These are phyloP conservation scores for Monilinia polystroma DNA, from an alignment of 2,329 filamentous ascomycete species.

Conservation along the genomic window DNA sequence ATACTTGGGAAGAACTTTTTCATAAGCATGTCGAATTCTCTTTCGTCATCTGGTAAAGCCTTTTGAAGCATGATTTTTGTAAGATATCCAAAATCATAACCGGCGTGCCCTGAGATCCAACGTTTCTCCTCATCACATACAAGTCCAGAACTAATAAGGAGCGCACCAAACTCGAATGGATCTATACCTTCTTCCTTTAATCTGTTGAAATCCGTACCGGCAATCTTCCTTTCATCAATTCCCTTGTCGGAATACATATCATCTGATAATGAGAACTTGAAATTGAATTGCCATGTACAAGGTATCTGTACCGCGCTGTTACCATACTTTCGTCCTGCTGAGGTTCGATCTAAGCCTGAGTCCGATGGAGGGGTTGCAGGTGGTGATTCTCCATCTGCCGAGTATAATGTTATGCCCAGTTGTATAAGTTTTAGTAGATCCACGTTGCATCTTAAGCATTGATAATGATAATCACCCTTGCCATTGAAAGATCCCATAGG, in stretches of 20 bases:
- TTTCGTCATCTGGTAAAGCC: constrained; percentile 82
- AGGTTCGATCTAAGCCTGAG: constrained; percentile 46
- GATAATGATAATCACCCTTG: constrained; percentile 98
- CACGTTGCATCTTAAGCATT: constrained; percentile 94
- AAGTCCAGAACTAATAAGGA: constrained; percentile 88
- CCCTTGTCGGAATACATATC: constrained; percentile 98
- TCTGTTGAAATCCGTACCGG: constrained; percentile 86
- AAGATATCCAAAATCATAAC: constrained; percentile 96
- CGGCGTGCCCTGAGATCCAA: constrained; percentile 97
- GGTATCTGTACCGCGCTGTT: constrained; percentile 58
- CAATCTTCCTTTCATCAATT: constrained; percentile 84
- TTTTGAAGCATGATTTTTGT: constrained; percentile 88
- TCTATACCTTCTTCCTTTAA: constrained; percentile 90
- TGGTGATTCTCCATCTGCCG: constrained; percentile 82
- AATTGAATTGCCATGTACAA: constrained; percentile 99
- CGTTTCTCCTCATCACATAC: constrained; percentile 84
- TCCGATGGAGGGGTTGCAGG: constrained; percentile 56
- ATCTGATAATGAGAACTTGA: constrained; percentile 88
- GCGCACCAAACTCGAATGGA: constrained; percentile 80
- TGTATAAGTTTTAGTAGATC: constrained; percentile 98
- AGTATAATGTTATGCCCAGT: constrained; percentile 91
- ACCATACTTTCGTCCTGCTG: constrained; percentile 46
- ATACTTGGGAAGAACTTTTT: constrained; percentile 90
- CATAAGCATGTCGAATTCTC: constrained; percentile 84
- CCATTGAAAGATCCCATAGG: constrained; percentile 93